phyloP scores from a whole-genome alignment of 23 red algal species.

The Cyanidium caldarium region DNA sequence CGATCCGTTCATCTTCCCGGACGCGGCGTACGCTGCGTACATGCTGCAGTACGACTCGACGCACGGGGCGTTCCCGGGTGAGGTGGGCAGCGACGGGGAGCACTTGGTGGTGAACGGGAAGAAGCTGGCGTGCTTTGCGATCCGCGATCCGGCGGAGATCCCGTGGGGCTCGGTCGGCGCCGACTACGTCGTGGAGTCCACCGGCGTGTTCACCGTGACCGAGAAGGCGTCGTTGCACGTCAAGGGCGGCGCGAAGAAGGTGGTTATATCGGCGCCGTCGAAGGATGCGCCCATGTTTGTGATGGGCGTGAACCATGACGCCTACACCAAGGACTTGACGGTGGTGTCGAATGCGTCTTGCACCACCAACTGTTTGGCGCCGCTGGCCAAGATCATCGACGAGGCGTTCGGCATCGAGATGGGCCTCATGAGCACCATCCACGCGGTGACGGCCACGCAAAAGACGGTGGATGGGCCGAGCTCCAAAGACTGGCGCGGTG shows the following conservation, averaged over 20 bases:
- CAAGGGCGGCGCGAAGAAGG: slow-evolving; percentile 90
- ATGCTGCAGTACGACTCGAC: slow-evolving; percentile 99
- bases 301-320: slow-evolving; percentile 83
- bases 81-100: slow-evolving; percentile 41
- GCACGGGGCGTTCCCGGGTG: slow-evolving; percentile 62
- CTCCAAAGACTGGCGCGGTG: slow-evolving; percentile 95
- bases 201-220: slow-evolving; percentile 92
- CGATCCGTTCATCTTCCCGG: slow-evolving; percentile 90
- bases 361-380: slow-evolving; percentile 97
- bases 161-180: slow-evolving; percentile 68
- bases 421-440: slow-evolving; percentile 97
- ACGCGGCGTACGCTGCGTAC: slow-evolving; percentile 81
- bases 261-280: slow-evolving; percentile 97
- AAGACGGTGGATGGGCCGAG: slow-evolving; percentile 97
- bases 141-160: slow-evolving; percentile 88
- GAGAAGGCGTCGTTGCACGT: slow-evolving; percentile 91
- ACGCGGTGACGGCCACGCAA: slow-evolving; percentile 96
- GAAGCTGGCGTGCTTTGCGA: slow-evolving; percentile 44
- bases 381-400: slow-evolving; percentile 88
- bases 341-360: slow-evolving; percentile 97
- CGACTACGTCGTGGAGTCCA: slow-evolving; percentile 96
- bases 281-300: slow-evolving; percentile 99
- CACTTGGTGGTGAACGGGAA: slow-evolving; percentile 84
- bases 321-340: slow-evolving; percentile 81
- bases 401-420: slow-evolving; percentile 89